Conservation (phyloP, 331 rosid species). For the Acacia pycnantha region DNA sequence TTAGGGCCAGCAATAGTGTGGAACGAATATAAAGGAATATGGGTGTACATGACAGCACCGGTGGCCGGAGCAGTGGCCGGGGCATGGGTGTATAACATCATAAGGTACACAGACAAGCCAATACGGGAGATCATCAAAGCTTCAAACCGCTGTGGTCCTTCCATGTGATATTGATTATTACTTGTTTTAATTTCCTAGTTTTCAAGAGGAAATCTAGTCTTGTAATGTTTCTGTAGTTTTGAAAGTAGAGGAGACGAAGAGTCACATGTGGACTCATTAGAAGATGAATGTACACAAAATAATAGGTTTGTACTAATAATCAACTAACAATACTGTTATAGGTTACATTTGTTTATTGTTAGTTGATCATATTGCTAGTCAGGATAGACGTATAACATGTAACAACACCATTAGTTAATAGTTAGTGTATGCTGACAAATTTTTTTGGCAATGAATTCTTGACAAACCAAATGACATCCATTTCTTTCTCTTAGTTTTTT, state of each 20-base stretch:
- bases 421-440: no score
- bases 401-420: no score
- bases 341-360: no score
- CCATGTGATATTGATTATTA: neutral
- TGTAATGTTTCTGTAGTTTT: neutral
- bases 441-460: no score
- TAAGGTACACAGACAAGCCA: constrained; percentile 67
- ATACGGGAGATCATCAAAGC: constrained; percentile 60
- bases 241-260: neutral
- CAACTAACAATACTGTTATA: no score
- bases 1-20: constrained; percentile 76
- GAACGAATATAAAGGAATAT: constrained; percentile 45
- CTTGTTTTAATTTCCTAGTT: neutral
- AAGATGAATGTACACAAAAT: neutral
- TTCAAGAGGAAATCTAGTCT: neutral
- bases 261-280: neutral
- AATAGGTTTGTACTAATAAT: no score
- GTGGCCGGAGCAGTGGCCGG: constrained; percentile 61
- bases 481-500: no score
- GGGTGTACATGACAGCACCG: constrained; percentile 67
- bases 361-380: no score
- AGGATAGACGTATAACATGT: no score
- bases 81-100: constrained; percentile 64
- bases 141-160: neutral
- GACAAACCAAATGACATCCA: no score